These are phyloP conservation scores for Hirschioporus abietinus DNA, from an alignment of 768 basidiomycete species.

Conservation along the genomic window DNA sequence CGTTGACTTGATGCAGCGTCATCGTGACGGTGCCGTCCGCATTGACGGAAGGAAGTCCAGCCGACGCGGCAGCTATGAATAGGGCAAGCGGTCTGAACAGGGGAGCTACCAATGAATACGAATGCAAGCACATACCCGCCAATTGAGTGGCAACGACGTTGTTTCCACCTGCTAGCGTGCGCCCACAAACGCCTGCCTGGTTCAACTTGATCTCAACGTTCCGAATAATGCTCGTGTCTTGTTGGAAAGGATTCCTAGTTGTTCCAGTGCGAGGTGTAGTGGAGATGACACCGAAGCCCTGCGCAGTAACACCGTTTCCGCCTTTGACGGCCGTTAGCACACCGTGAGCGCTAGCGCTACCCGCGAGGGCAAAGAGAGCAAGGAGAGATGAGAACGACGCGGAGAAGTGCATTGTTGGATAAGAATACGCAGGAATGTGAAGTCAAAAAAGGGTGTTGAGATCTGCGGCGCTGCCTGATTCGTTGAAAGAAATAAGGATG, in stretches of 20 bases:
- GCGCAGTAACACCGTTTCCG: constrained; percentile 12
- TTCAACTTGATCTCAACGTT: constrained; percentile 5
- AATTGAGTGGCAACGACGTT: constrained; percentile 9
- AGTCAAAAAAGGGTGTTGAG: neutral
- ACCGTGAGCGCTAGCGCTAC: constrained; percentile 10
- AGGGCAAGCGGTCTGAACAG: neutral
- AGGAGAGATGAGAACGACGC: neutral
- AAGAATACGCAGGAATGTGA: neutral
- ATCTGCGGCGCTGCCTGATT: neutral
- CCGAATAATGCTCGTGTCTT: constrained; percentile 12
- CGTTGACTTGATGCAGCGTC: constrained; percentile 14
- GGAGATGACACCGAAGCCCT: constrained; percentile 10
- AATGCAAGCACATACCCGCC: constrained; percentile 2
- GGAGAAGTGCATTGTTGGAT: neutral
- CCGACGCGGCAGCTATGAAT: constrained; percentile 7
- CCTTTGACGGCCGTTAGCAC: constrained; percentile 11
- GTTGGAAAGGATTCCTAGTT: constrained; percentile 10
- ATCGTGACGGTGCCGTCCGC: constrained; percentile 10
- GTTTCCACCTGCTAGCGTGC: constrained; percentile 12
- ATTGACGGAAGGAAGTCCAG: constrained; percentile 11
- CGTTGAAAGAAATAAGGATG: neutral
- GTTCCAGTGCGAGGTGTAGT: constrained; percentile 11
- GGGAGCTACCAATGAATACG: neutral
- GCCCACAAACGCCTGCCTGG: constrained; percentile 10
- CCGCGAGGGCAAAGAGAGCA: neutral